Conservation (phyloP, 768 basidiomycete species). For the Suillus hirtellus region DNA sequence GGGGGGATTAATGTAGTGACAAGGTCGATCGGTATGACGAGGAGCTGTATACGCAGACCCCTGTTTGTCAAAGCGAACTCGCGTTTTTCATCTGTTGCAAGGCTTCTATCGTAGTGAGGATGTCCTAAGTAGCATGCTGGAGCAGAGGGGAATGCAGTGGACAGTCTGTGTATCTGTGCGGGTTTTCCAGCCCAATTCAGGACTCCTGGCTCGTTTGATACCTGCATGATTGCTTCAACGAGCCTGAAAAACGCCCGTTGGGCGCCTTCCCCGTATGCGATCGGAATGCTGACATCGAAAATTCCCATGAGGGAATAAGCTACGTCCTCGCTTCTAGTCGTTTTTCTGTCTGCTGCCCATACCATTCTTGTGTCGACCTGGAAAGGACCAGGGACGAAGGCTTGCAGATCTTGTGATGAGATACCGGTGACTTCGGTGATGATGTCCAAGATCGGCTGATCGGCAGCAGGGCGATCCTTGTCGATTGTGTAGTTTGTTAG, state of each 20-base stretch:
- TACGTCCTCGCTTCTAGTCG: background rate
- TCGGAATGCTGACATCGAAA: background rate
- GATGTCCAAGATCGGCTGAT: background rate
- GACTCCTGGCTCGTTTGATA: background rate
- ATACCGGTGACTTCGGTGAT: background rate
- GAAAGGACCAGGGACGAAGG: background rate
- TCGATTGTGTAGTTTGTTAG: background rate
- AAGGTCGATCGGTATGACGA: background rate
- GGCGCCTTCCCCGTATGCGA: background rate
- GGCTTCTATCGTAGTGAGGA: background rate
- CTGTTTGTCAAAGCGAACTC: background rate
- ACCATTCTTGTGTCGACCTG: background rate
- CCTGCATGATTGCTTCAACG: background rate
- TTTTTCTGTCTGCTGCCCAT: background rate
- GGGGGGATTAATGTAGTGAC: background rate
- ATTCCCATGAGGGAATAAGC: constrained; percentile 1
- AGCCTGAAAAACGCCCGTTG: background rate
- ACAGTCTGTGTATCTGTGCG: background rate
- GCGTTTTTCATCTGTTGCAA: background rate
- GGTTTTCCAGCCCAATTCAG: background rate
- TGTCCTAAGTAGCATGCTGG: background rate
- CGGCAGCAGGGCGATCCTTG: background rate
- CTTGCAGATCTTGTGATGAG: background rate
- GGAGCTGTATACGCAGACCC: background rate
- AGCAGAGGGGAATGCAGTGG: background rate